Percentiles rank a stretch among this genome's conserved stretches.
phyloP scores from a whole-genome alignment of 2,329 filamentous ascomycete genomes.

The Colletotrichum cereale region DNA sequence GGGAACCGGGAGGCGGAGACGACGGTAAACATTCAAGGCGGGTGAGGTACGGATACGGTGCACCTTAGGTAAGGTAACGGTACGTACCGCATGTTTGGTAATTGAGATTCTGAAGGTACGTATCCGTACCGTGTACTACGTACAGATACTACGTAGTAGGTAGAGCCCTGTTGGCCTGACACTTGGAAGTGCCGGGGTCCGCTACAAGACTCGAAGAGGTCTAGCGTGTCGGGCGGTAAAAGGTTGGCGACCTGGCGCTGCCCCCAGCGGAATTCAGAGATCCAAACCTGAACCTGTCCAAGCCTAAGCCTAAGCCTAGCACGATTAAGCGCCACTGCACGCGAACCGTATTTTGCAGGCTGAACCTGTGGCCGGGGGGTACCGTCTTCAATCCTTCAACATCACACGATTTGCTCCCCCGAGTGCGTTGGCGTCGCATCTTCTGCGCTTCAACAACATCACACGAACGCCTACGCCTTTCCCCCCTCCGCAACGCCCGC shows the following conservation, averaged over 20 bases:
- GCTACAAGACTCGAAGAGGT: constrained; percentile 12
- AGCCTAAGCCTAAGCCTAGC: not conserved
- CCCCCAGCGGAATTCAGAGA: constrained; percentile 24
- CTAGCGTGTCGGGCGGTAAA: constrained; percentile 33
- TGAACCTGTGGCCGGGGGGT: constrained; percentile 30
- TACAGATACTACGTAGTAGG: too few species aligned
- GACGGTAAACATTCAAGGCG: not conserved
- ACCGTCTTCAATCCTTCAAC: constrained; percentile 43
- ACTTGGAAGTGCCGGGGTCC: constrained; percentile 35
- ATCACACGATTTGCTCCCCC: constrained; percentile 38
- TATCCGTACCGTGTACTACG: too few species aligned
- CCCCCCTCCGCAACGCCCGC: not conserved
- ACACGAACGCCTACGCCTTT: not conserved
- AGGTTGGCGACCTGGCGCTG: constrained; percentile 28
- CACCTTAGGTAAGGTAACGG: not conserved
- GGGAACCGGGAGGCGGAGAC: not conserved
- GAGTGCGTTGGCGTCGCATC: constrained; percentile 30
- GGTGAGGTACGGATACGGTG: not conserved
- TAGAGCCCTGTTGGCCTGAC: constrained; percentile 5
- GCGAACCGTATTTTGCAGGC: constrained; percentile 41
- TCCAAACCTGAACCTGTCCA: constrained; percentile 30
- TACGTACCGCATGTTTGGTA: constrained; percentile 14
- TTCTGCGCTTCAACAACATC: constrained; percentile 25
- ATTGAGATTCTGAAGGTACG: constrained; percentile 11
- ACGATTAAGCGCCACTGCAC: constrained; percentile 40